A percentile compares a stretch with the other conserved stretches of the same genome.
phyloP scores from a whole-genome alignment of 2,329 filamentous ascomycete genomes.

The Juglanconis sp. region DNA sequence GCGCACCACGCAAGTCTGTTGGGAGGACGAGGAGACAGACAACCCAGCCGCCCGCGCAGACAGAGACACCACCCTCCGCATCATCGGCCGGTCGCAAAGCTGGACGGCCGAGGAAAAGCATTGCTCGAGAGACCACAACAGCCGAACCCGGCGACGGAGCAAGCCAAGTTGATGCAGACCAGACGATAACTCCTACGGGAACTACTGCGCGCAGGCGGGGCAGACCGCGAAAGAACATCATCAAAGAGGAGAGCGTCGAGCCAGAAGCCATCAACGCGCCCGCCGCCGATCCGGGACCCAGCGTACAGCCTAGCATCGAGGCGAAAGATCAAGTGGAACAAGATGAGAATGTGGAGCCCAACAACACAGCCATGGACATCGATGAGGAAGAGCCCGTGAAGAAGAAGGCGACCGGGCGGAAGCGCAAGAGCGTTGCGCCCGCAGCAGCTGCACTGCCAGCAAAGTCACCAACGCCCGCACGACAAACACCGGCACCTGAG shows the following conservation, averaged over 20 bases:
- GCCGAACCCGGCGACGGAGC: slow-evolving; percentile 50
- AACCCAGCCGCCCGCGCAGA: slow-evolving; percentile 9
- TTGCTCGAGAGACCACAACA: slow-evolving; percentile 32
- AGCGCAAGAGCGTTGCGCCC: slow-evolving; percentile 60
- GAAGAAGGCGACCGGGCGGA: slow-evolving; percentile 54
- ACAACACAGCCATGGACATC: slow-evolving; percentile 28
- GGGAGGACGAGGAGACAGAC: slow-evolving; percentile 29
- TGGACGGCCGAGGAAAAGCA: slow-evolving; percentile 41
- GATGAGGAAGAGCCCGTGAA: slow-evolving; percentile 26
- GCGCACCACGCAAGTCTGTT: slow-evolving; percentile 34
- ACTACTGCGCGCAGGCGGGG: slow-evolving; percentile 10
- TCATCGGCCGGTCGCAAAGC: slow-evolving; percentile 38
- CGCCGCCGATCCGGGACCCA: slow-evolving; percentile 6
- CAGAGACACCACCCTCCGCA: slow-evolving; percentile 12
- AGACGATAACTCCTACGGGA: not conserved
- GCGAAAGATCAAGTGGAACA: slow-evolving; percentile 32
- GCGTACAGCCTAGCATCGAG: slow-evolving; percentile 24
- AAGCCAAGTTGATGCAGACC: slow-evolving; percentile 10
- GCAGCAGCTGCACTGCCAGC: slow-evolving; percentile 27
- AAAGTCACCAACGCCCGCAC: slow-evolving; percentile 27
- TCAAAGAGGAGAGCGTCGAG: slow-evolving; percentile 17
- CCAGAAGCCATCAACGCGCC: slow-evolving; percentile 7
- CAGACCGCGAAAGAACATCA: slow-evolving; percentile 11
- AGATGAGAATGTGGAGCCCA: slow-evolving; percentile 28
- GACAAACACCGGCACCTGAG: slow-evolving; percentile 32